A percentile compares a stretch with the other conserved stretches of the same genome.
Evolutionary conservation across 164 flowering plant species (phyloP).

Genomic region (Liquidambar formosana): DNA sequence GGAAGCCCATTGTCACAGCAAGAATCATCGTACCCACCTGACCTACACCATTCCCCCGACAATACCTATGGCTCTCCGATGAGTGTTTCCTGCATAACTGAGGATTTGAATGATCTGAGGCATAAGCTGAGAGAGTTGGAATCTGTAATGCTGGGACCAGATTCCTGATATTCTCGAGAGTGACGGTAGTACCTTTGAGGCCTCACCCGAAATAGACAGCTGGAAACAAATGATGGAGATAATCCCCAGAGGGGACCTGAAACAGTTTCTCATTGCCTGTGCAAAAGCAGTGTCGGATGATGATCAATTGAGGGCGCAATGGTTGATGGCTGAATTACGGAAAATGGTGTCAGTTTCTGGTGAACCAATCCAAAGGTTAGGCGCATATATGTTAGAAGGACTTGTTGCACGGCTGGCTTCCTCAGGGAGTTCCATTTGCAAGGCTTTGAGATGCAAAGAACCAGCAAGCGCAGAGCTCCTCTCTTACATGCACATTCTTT

Average conservation of each 20-base stretch:
- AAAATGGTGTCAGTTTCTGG: conserved; percentile 60
- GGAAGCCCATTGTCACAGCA: conserved; percentile 44
- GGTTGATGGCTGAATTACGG: conserved; percentile 42
- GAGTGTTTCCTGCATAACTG: conserved; percentile 50
- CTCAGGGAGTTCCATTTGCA: conserved; percentile 46
- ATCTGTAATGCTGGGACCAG: conserved; percentile 60
- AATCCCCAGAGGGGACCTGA: conserved; percentile 33
- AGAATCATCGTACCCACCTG: conserved; percentile 28
- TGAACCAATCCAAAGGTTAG: conserved; percentile 53
- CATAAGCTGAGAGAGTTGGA: conserved; percentile 58
- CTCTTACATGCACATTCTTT: conserved; percentile 52
- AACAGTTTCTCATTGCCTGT: conserved; percentile 39
- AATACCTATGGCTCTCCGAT: conserved; percentile 34
- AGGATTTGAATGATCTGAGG: conserved; percentile 44
- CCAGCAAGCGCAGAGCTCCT: conserved; percentile 43
- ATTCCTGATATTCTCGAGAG: conserved; percentile 31
- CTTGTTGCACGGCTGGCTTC: conserved; percentile 43
- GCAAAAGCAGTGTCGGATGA: conserved; percentile 48
- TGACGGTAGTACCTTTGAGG: conserved; percentile 16
- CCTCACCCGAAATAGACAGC: conserved; percentile 28
- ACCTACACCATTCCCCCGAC: conserved; percentile 28
- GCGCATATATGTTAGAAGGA: conserved; percentile 62
- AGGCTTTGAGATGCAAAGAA: conserved; percentile 41
- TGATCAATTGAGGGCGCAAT: conserved; percentile 33
- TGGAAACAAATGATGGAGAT: conserved; percentile 36